A percentile compares a stretch with the other conserved stretches of the same genome.
These are phyloP conservation scores for Paecilomyces dactylethromorphus DNA, from an alignment of 2,329 filamentous ascomycete genomes.

Conservation along the genomic window DNA sequence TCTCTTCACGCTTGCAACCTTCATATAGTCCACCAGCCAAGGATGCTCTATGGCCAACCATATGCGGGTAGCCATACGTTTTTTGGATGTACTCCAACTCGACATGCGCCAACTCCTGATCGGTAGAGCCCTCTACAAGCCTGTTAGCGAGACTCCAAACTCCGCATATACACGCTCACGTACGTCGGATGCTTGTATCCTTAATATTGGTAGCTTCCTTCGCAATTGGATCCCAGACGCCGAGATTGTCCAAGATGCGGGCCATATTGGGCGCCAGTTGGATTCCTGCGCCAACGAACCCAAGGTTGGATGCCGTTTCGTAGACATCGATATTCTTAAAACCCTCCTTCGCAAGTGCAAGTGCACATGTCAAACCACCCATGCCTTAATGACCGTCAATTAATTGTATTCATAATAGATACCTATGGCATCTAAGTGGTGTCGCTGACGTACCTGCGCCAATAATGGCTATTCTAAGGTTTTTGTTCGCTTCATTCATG, in stretches of 20 bases:
- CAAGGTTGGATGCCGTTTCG: constrained; percentile 65
- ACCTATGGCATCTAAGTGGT: not conserved
- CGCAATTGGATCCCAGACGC: constrained; percentile 65
- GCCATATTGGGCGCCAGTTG: constrained; percentile 80
- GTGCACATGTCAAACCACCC: constrained; percentile 66
- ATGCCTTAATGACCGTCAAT: constrained; percentile 50
- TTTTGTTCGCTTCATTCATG: constrained; percentile 22
- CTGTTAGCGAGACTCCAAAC: constrained; percentile 4
- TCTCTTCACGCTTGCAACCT: constrained; percentile 58
- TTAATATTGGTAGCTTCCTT: constrained; percentile 64
- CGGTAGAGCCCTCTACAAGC: constrained; percentile 55
- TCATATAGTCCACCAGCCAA: constrained; percentile 64
- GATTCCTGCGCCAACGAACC: constrained; percentile 79
- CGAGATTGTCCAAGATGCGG: constrained; percentile 64
- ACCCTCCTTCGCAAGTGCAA: constrained; percentile 68
- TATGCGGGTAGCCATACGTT: constrained; percentile 69
- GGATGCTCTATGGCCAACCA: constrained; percentile 70
- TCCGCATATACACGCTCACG: constrained; percentile 11
- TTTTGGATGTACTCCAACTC: constrained; percentile 60
- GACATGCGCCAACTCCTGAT: constrained; percentile 65
- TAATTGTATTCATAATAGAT: not conserved
- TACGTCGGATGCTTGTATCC: constrained; percentile 66
- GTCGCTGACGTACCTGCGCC: constrained; percentile 40
- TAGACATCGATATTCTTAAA: constrained; percentile 69
- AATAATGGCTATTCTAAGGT: constrained; percentile 40